These are phyloP conservation scores for Starmera dryadoides DNA, from an alignment of 805 yeast genomes.

Conservation along the genomic window DNA sequence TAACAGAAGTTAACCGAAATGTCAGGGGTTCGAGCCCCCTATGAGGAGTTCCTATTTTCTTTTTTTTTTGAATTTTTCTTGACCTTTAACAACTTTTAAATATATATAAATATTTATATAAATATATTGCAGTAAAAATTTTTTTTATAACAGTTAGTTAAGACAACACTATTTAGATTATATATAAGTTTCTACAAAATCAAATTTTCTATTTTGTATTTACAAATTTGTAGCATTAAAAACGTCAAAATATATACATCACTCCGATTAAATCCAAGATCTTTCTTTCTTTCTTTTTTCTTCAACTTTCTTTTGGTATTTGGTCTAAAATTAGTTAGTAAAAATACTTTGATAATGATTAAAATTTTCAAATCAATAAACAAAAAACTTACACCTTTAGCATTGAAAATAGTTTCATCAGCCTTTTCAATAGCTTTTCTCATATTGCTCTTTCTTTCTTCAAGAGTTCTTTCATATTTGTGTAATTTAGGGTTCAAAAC, in stretches of 20 bases:
- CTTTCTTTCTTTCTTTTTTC: not conserved
- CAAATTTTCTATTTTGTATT: too few species aligned
- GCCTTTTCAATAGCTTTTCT: slow-evolving; percentile 57
- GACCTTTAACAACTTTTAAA: too few species aligned
- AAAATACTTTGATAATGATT: too few species aligned
- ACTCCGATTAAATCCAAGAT: not conserved
- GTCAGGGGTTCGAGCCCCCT: slow-evolving; percentile 11
- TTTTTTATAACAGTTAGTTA: too few species aligned
- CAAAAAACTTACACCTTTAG: slow-evolving; percentile 9
- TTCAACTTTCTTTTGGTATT: not conserved
- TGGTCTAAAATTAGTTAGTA: not conserved
- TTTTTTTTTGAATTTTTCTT: too few species aligned
- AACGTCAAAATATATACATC: not conserved
- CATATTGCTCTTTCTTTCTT: slow-evolving; percentile 52
- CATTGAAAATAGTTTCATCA: slow-evolving; percentile 60
- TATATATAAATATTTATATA: too few species aligned
- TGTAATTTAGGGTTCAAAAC: slow-evolving; percentile 72
- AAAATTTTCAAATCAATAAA: too few species aligned
- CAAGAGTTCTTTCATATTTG: slow-evolving; percentile 66
- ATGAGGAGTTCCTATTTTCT: slow-evolving; percentile 7
- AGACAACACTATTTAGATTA: too few species aligned
- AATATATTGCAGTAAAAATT: too few species aligned
- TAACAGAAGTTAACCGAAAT: slow-evolving; percentile 8
- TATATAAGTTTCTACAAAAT: too few species aligned
- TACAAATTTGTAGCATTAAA: not conserved